Base-by-base conservation (phyloP, 2,329 filamentous ascomycete genomes). In the Colletotrichum viniferum region DNA sequence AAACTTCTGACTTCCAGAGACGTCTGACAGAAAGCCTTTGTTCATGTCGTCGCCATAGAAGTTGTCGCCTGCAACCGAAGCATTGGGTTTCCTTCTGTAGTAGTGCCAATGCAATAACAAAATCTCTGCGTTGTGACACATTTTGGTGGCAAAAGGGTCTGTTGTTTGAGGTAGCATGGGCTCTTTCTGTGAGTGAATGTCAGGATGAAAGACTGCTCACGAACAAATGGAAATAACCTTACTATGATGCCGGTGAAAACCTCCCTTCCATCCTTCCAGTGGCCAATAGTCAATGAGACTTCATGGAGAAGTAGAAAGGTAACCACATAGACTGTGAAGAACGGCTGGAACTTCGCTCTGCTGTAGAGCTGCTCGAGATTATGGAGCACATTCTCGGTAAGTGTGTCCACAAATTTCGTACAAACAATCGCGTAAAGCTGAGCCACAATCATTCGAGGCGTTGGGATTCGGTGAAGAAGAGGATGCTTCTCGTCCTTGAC, bases 31-130 rank as follows among this genome's bases (percentile, higher is more conserved):
- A 12, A 73, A 69, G 10, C 65, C 67, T 14, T 56, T 62, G 24
- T 61, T 69, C 43, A 73, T 21, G 7, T 63, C 56, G 38, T 73
- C 71, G n/a, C 65, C 65, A 4, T 52, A 58, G 26, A 67, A 69
- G 30, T 28, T 10, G 14, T 73, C 58, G 2, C 48, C 43, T 13
- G 30, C 14, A 5, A 24, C 30, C 10, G 26, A 16, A 14, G 28
- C 34, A 30, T 63, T 56, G 14, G 65, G 58, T 2, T 62, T 21
- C 21, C 72, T 38, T 5, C 52, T 60, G 79, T 86, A 90, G 77
- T 90, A 90, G 64, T 88, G 87, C 89, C 89, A 90, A 69, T 89
- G 83, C 13, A 82, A 80, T 2, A 90, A 85, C 32, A 90, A 81
- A 67, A 85, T 85, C 65, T 86, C 88, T 32, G 85, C 87, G 6